Base-by-base conservation (phyloP, 768 basidiomycete genomes). In the Russula sp. region DNA sequence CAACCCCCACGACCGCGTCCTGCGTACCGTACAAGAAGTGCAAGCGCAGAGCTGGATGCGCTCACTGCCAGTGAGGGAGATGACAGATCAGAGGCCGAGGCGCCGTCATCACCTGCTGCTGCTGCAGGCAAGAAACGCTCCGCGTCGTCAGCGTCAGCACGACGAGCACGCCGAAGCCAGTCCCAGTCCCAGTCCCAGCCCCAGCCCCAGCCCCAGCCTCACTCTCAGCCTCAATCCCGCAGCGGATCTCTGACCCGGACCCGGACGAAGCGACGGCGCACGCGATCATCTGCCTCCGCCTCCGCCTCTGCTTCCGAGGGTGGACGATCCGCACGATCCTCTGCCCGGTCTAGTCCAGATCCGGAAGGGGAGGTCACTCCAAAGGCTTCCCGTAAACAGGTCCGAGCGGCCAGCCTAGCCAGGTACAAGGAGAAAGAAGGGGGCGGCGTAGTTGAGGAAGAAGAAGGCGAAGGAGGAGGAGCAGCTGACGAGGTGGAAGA, bases 391-490 rank as follows among this genome's bases (percentile, higher is more conserved):
- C 66, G 65, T 14, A 67, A 68, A 50, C 69, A 63, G 10, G 40
- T 38, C 3, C 58, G 63, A 30, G 22, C 32, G 2, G 79, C 75
- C 48, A 79, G 78, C 49, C 81, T 42, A 1, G 79, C 76, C 46
- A 79, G 78, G 52, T 81, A 81, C 54, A 77, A 72, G 34, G 79
- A 78, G 44, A 76, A 70, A 36, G 78, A 78, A 67, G 70, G 67
- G n/a, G n/a, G n/a, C 28, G 62, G 67, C 26, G 67, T 69, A n/a
- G 73, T 68, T n/a, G n/a, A n/a, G 2, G 56, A 11, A 8, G 48
- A 10, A 9, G 49, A 5, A 2, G 59, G 38, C 38, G n/a, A n/a
- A 9, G 40, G 20, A 5, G 49, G 3, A 8, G 22, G 34, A 6
- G 10, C 9, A 13, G 32, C 38, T 16, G 52, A 32, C 1, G 48